Conservation (phyloP, 1,284 basidiomycete genomes). For the Moesziomyces globuligerus region DNA sequence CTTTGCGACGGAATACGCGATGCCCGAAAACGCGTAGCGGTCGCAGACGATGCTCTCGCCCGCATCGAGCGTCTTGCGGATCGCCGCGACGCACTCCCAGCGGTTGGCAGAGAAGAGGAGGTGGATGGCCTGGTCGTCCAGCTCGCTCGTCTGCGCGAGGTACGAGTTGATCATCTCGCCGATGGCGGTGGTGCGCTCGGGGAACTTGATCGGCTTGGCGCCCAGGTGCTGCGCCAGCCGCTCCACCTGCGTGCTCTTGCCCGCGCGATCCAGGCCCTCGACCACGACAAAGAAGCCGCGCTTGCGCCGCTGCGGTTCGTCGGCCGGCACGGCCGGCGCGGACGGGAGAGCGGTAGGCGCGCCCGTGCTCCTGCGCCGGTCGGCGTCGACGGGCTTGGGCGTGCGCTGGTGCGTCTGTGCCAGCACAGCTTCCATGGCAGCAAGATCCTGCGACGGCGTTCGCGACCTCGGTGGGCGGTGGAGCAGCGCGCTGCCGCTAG, state of each 20-base stretch:
- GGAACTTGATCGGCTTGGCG: slow-evolving; percentile 63
- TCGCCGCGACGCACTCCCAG: slow-evolving; percentile 76
- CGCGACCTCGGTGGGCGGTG: slow-evolving; percentile 30
- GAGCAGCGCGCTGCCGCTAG: too few species aligned
- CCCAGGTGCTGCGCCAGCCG: slow-evolving; percentile 48
- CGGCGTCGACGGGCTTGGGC: slow-evolving; percentile 6
- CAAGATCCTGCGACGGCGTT: slow-evolving; percentile 44
- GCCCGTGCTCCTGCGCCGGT: slow-evolving; percentile 27
- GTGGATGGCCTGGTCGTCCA: slow-evolving; percentile 92
- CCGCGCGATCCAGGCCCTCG: slow-evolving; percentile 66
- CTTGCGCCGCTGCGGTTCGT: slow-evolving; percentile 15
- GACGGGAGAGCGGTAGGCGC: neutral
- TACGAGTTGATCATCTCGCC: slow-evolving; percentile 95
- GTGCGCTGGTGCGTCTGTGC: slow-evolving; percentile 15
- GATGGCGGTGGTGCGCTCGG: slow-evolving; percentile 87
- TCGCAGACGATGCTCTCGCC: slow-evolving; percentile 87
- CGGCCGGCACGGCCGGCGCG: neutral
- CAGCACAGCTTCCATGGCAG: slow-evolving; percentile 43
- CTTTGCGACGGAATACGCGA: slow-evolving; percentile 92
- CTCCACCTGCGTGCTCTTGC: slow-evolving; percentile 65
- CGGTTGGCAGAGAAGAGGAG: slow-evolving; percentile 95
- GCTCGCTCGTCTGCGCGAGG: slow-evolving; percentile 79
- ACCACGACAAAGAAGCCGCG: slow-evolving; percentile 65
- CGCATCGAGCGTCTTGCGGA: slow-evolving; percentile 71
- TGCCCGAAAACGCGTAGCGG: slow-evolving; percentile 95